These are phyloP conservation scores for Heterobasidion irregulare DNA, from an alignment of 1,284 basidiomycete species.

Conservation along the genomic window DNA sequence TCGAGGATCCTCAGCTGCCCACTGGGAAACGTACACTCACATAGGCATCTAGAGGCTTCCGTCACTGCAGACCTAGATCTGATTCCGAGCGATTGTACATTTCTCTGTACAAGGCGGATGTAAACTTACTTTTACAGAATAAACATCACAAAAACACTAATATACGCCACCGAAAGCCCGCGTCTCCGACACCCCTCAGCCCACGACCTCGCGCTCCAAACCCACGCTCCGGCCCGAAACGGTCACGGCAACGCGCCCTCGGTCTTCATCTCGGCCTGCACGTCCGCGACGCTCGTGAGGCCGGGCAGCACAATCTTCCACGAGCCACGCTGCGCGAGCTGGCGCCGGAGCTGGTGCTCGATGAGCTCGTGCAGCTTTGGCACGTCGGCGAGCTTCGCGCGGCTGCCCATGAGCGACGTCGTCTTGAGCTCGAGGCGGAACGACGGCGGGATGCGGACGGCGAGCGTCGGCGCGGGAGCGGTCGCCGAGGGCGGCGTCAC, in stretches of 20 bases:
- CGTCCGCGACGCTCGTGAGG: constrained; percentile 36
- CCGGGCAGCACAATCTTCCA: constrained; percentile 68
- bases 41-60: too few relatives aligned
- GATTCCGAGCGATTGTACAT: too few relatives aligned
- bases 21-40: too few relatives aligned
- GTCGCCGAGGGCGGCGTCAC: constrained; percentile 20
- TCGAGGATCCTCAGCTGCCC: too few relatives aligned
- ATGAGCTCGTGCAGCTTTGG: constrained; percentile 80
- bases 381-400: constrained; percentile 76
- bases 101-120: too few relatives aligned
- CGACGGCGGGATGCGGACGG: constrained; percentile 54
- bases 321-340: constrained; percentile 51
- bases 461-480: constrained; percentile 30
- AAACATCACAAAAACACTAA: too few relatives aligned
- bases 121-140: too few relatives aligned
- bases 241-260: neutral
- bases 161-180: too few relatives aligned
- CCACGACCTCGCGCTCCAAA: too few relatives aligned
- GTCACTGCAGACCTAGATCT: too few relatives aligned
- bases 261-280: constrained; percentile 25
- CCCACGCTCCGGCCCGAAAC: too few relatives aligned
- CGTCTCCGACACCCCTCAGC: too few relatives aligned
- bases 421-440: constrained; percentile 66
- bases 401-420: constrained; percentile 74
- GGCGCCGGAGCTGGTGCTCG: constrained; percentile 47